Base-by-base conservation (phyloP, 768 basidiomycete genomes). In the Paxillus rubicundulus region DNA sequence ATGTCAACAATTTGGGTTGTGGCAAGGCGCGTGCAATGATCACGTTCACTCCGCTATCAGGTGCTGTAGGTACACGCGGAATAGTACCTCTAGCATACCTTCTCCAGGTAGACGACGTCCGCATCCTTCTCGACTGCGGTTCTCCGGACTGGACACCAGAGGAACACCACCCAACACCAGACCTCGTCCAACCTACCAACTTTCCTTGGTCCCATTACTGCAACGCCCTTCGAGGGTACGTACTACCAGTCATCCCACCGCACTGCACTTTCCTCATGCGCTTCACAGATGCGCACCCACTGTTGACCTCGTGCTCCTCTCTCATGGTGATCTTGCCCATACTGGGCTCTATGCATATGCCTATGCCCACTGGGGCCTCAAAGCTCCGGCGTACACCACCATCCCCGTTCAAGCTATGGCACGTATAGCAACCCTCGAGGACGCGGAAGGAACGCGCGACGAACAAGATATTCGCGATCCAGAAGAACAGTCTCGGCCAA, bases 341-440 rank as follows among this genome's bases (percentile, higher is more conserved):
- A 81, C 87, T 24, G 96, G 96, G 14, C 76, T 98, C n/a, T 94
- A 92, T 65, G 85, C 97, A 10, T 98, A 90, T 69, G 94, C 97
- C 5, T 81, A 90, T 67, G 81, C 93, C 16, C 79, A 82, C 66
- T 94, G 92, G 87, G 86, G 86, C 18, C 77, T 98, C 38, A 86
- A 81, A 53, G 94, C 94, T 18, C 92, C 94, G 3, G 85, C 93
- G 17, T 99, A 98, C 67, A 89, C 91, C 0, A 96, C 95, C 2
- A 81, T 98, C 24, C 96, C 96, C 34, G 93, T 97, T 0, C 92
- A 95, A 60, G 92, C 95, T 50, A 96, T 94, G 87, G 96, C 90
- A 4, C 80, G 92, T 32, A 91, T 98, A 39, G 92, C 92, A 14
- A 87, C 89, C 2, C 81, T 87, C 6, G 92, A 98, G 69, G 94